Percentiles rank a stretch among this genome's conserved stretches.
These are phyloP conservation scores for Aspergillus thermomutatus DNA, from an alignment of 2,329 filamentous ascomycete genomes.

Conservation along the genomic window DNA sequence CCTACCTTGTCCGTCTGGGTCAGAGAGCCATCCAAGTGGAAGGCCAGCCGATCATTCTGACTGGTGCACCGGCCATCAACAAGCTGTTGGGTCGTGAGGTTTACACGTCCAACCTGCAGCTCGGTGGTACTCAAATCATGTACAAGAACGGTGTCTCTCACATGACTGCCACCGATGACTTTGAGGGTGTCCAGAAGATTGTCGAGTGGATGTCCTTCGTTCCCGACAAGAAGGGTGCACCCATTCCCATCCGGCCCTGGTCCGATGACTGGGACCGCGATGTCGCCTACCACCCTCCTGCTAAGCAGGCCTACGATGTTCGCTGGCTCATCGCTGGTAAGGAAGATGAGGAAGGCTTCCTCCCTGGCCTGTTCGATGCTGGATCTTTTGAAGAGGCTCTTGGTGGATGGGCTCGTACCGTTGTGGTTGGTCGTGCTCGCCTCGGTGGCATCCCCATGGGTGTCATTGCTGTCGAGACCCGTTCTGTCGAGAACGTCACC, in stretches of 20 bases:
- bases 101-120: conserved; percentile 97
- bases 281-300: conserved; percentile 72
- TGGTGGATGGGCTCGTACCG: conserved; percentile 93
- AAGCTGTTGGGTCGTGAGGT: conserved; percentile 97
- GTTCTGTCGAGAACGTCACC: conserved; percentile 92
- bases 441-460: conserved; percentile 96
- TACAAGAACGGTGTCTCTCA: conserved; percentile 99
- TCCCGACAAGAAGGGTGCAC: conserved; percentile 89
- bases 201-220: conserved; percentile 98
- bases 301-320: conserved; percentile 86
- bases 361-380: conserved; percentile 90
- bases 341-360: conserved; percentile 77
- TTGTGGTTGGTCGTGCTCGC: conserved; percentile 92
- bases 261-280: conserved; percentile 91
- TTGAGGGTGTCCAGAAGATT: conserved; percentile 95
- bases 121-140: conserved; percentile 99
- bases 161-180: conserved; percentile 97
- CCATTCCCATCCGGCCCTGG: conserved; percentile 85
- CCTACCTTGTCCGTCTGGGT: conserved; percentile 95
- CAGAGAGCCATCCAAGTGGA: conserved; percentile 99
- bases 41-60: conserved; percentile 97
- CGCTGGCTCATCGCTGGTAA: conserved; percentile 89
- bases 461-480: conserved; percentile 95
- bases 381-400: conserved; percentile 96
- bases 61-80: conserved; percentile 95